Base-by-base conservation (phyloP, 164 flowering plant species). In the Taxillus chinensis region DNA sequence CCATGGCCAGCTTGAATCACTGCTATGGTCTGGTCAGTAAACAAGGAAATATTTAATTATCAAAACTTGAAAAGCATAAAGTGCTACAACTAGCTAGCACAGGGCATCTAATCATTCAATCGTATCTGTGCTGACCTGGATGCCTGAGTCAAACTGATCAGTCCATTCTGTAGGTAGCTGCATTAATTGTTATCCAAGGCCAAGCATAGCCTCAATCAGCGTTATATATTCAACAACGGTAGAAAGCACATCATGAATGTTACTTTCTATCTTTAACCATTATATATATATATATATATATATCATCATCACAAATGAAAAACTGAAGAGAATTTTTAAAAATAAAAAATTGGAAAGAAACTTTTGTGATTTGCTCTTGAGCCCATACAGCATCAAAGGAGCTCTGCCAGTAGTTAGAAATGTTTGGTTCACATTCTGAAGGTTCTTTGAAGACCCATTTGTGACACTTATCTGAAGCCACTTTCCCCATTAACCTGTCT, bases 1-100 rank as follows among this genome's bases (percentile, higher is more conserved):
- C 99, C 99, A 80, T 93, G 96, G 11, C 97, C 97, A 75, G 99
- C 99, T 87, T 93, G 99, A 78, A 93, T 93, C 45, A 93, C 99
- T 75, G 99, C 97, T 62, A 91, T 87, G 14, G 99, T 93, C 99
- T 93, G 75, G 61, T 65, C 54, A 80, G 65, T 39, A 10, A 10
- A 57, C 64, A 65, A 4, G 27, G 27, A 37, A 46, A 5, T 53
- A 10, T 14, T 3, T 10, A 62, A 63, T 15, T 27, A 59, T 27
- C 17, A 13, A 43, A 53, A 55, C 5, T 10, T 5, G 13, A 16
- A 16, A 41, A 43, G 13, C 9, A 55, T 9, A 48, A 60, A 5
- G 10, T 17, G 62, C 59, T 52, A 7, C 17, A 12, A 17, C 61
- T 61, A 69, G 49, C 27, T 27, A 27, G 1, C 27, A 27, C 27